phyloP scores from a whole-genome alignment of 768 basidiomycete species.

The Lentinula guzmanii region DNA sequence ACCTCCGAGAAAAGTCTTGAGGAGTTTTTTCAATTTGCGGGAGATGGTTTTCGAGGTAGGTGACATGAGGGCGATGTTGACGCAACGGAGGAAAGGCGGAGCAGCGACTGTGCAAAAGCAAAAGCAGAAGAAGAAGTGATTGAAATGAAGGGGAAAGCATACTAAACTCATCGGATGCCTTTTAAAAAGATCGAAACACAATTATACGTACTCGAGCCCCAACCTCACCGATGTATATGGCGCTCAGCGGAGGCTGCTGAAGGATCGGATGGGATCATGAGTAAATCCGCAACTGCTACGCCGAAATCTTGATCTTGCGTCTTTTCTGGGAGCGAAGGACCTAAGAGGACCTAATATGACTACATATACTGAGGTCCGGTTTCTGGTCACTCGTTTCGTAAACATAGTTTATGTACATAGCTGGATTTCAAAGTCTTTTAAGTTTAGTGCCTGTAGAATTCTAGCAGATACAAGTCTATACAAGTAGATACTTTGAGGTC shows the following conservation, averaged over 20 bases:
- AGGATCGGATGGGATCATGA: neutral
- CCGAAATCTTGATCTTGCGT: neutral
- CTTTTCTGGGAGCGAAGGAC: neutral
- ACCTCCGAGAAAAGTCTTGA: neutral
- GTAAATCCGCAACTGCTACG: neutral
- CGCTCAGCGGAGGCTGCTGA: neutral
- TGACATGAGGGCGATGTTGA: neutral
- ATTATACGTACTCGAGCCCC: neutral
- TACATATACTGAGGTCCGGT: neutral
- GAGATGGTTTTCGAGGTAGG: neutral
- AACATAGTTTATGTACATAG: too few species aligned
- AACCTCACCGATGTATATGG: neutral
- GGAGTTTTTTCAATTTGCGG: neutral
- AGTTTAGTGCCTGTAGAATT: too few species aligned
- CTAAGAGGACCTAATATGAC: neutral
- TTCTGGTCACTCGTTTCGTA: too few species aligned
- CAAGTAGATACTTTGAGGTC: too few species aligned
- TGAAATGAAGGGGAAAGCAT: neutral
- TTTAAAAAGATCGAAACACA: neutral
- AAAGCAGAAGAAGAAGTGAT: neutral
- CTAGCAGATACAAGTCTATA: too few species aligned
- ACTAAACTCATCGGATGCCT: neutral
- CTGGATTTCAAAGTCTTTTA: too few species aligned
- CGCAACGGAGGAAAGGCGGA: neutral
- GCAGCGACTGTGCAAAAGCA: neutral